Base-by-base conservation (phyloP, 2,329 filamentous ascomycete genomes). In the Aspergillus puulaauensis region DNA sequence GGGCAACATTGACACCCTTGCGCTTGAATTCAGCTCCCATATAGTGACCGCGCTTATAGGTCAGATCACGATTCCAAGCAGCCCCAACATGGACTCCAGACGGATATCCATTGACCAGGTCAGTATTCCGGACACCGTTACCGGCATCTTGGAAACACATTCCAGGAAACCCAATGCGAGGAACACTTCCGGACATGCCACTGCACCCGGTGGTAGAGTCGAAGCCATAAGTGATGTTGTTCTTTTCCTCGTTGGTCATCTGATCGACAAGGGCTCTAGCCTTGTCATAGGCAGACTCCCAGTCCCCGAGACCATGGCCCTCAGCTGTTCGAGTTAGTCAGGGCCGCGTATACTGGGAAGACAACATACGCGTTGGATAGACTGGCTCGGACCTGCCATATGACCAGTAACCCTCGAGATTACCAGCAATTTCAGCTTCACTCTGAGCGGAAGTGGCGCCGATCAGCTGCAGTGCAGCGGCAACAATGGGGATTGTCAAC, bases 1-100 rank as follows among this genome's bases (percentile, higher is more conserved):
- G 65, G 9, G 62, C 64, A 9, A 68, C 58, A 14, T 68, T 62
- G 9, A 62, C 67, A 39, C 82, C 82, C 64, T 83, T 84, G 0
- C 15, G 15, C 15, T 40, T 17, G 37, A n/a, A 40, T 17, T 40
- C 37, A 6, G 37, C 37, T 17, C 37, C 15, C 37, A 17, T 15
- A 3, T 15, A 15, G 17, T n/a, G 17, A 17, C 15, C 37, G 5
- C 17, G 17, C 15, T 15, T 6, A 40, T 31, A 40, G 15, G 15
- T 9, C 15, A 40, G 12, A 6, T 40, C 37, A 11, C 17, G 15
- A 4, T 40, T 40, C 37, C 37, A 40, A 4, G 37, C 14, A 1
- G 37, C 37, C 2, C 15, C 37, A 17, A 40, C 17, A 9, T 15
- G 17, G 6, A 40, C 17, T 17, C 15, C 15, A 7, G 37, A 15